These are phyloP conservation scores for Chlorella sp. DNA, from an alignment of 139 green algal species.

Conservation along the genomic window DNA sequence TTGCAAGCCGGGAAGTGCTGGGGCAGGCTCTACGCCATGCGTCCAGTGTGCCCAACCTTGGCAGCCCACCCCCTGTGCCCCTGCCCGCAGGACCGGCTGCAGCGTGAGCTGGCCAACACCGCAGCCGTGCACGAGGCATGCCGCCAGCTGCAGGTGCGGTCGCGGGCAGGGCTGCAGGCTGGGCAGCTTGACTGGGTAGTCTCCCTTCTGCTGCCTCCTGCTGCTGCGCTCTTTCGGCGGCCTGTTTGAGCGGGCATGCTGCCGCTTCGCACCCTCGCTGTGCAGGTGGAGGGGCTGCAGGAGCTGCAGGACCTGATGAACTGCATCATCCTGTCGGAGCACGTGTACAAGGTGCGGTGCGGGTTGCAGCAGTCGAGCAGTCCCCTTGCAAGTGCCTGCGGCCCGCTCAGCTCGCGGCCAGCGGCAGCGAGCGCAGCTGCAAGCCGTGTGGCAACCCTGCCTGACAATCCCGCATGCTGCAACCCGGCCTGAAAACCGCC, in stretches of 20 bases:
- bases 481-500: not conserved
- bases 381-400: too few relatives aligned
- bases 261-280: too few relatives aligned
- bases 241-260: too few relatives aligned
- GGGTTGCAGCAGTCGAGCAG: too few relatives aligned
- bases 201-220: too few relatives aligned
- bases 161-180: not conserved
- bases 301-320: slow-evolving; percentile 22
- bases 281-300: not conserved
- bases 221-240: too few relatives aligned
- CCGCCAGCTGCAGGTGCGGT: slow-evolving; percentile 9
- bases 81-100: not conserved
- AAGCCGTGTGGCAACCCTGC: not conserved
- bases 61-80: too few relatives aligned
- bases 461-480: not conserved
- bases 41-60: too few relatives aligned
- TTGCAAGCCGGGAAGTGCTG: too few relatives aligned
- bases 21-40: too few relatives aligned
- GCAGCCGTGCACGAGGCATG: slow-evolving; percentile 18
- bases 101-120: slow-evolving; percentile 20
- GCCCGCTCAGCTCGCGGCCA: not conserved
- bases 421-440: not conserved
- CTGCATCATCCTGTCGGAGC: slow-evolving; percentile 20
- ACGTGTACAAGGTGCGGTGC: slow-evolving; percentile 32
- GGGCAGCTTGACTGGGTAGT: not conserved